Evolutionary conservation across 352 stramenopile genomes (phyloP), one percentile per base, ranked within the genome.

Genomic region (Globisporangium alternatum): DNA sequence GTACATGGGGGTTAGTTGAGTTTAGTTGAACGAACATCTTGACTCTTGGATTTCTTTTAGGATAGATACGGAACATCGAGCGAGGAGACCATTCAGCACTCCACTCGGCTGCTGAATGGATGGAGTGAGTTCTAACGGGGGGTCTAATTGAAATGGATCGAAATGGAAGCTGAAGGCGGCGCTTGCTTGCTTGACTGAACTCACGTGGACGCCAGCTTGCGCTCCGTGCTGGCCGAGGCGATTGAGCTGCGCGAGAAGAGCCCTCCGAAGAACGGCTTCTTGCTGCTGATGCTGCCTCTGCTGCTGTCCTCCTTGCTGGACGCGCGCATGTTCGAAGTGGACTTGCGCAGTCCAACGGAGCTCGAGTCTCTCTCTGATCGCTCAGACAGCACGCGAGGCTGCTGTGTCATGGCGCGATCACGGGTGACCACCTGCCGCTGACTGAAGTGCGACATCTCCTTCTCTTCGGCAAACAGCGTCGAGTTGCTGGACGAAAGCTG

Each of bases 181-280:
- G 1, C 3, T 19, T 9, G 37, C 9, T 44, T 44, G 37, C 9
- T 19, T 54, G 47, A 5, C 28, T 52, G 48, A 1, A 25, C 25
- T 55, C 13, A 55, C 19, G 37, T 19, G 13, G 51, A 56, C 51
- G 30, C 28, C 19, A 19, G 51, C n/a, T 39, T 56, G 30, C 37
- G 28, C 19, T 60, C 60, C 1, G 22, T 30, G 12, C 13, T 53
- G 33, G 35, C 19, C 21, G 19, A 4, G n/a, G 35, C 30, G 17
- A 8, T 37, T 21, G 59, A 5, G 13, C 25, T 70, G 35, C 75
- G 72, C 60, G 60, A 66, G 73, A 75, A 77, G 39, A 86, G 74
- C 19, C 76, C 69, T 33, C 70, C 72, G 58, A 86, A 76, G 62
- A 84, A 80, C 63, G 75, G 67, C 57, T 76, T 68, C 63, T 65